A percentile compares a stretch with the other conserved stretches of the same genome.
phyloP scores from a whole-genome alignment of 2,329 filamentous ascomycete species.

The Raffaelea ambrosiae region DNA sequence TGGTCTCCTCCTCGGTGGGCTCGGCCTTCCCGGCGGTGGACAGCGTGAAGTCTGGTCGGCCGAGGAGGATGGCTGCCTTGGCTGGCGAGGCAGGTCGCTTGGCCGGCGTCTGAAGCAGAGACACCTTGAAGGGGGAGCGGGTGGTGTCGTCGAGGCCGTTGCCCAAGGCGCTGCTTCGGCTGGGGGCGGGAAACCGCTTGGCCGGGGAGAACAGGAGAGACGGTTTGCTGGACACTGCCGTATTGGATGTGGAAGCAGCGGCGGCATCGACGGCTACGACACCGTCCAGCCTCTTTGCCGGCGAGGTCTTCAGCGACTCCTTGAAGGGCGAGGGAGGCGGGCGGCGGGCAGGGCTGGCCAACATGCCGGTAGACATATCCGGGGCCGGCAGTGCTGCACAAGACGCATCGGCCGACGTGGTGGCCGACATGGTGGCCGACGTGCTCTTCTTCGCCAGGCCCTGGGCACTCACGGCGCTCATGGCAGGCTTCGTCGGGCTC shows the following conservation, averaged over 20 bases:
- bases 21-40: conserved; percentile 19
- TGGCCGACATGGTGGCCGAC: no score
- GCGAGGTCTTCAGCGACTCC: conserved; percentile 43
- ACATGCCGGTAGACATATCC: conserved; percentile 27
- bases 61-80: conserved; percentile 25
- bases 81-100: conserved; percentile 23
- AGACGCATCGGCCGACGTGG: conserved; percentile 17
- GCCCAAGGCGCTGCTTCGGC: conserved; percentile 12
- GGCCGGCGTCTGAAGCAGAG: conserved; percentile 37
- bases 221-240: conserved; percentile 22
- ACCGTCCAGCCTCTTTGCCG: conserved; percentile 45
- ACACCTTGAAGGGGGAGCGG: conserved; percentile 34
- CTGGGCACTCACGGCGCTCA: conserved; percentile 7
- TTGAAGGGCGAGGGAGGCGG: conserved; percentile 43
- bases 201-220: conserved; percentile 40
- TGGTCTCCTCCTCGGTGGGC: conserved; percentile 8
- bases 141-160: conserved; percentile 16
- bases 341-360: conserved; percentile 49
- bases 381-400: conserved; percentile 13
- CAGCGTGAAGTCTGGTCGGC: conserved; percentile 19
- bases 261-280: conserved; percentile 7
- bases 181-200: conserved; percentile 39
- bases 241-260: conserved; percentile 10
- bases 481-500: conserved; percentile 44
- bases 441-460: no score